Conservation (phyloP, 495 filamentous ascomycete genomes). For the Sordaria brevicollis region DNA sequence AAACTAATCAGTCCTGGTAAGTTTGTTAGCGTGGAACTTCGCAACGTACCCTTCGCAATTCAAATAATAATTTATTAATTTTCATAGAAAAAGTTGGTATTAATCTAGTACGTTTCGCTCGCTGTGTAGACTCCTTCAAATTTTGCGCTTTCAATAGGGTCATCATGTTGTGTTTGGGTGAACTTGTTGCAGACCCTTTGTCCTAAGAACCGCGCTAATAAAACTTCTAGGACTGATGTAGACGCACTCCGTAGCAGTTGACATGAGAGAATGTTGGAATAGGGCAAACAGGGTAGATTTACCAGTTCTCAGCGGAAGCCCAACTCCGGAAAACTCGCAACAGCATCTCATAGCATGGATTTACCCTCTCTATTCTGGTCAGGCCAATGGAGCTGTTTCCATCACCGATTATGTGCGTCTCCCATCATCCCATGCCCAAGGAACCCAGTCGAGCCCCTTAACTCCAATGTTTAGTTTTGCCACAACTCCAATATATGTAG, state of each 20-base stretch:
- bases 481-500: background rate
- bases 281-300: background rate
- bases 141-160: background rate
- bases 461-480: background rate
- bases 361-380: background rate
- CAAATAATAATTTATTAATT: background rate
- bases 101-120: background rate
- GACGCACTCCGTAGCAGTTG: too few relatives aligned
- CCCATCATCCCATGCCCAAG: background rate
- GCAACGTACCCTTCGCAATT: background rate
- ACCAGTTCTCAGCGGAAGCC: background rate
- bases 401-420: background rate
- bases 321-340: background rate
- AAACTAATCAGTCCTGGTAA: too few relatives aligned
- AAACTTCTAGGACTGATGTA: too few relatives aligned
- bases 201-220: background rate
- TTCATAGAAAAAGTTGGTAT: background rate
- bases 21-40: too few relatives aligned
- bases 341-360: background rate
- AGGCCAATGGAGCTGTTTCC: background rate
- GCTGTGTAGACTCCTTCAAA: too few relatives aligned
- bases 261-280: too few relatives aligned
- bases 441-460: background rate
- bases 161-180: background rate
- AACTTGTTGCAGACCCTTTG: background rate